Conservation (phyloP, 176 grass and related monocot species). For the Eleusine coracana region DNA sequence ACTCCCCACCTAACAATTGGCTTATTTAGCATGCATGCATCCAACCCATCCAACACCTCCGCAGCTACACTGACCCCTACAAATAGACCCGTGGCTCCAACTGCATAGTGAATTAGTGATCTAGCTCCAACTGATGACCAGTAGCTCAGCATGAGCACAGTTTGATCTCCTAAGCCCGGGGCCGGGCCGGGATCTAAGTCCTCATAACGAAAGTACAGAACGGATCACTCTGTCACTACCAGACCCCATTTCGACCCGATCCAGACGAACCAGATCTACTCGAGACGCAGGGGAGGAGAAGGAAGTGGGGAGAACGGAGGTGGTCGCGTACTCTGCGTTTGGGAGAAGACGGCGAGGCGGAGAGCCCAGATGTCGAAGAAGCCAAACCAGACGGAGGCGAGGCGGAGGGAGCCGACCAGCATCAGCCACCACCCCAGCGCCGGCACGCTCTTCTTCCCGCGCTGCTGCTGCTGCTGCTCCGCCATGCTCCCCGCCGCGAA, state of each 20-base stretch:
- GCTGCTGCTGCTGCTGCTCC: slow-evolving; percentile 1
- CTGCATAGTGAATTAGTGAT: no score
- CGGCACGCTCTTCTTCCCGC: slow-evolving; percentile 42
- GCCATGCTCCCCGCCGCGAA: slow-evolving; percentile 12
- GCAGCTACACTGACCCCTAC: background rate
- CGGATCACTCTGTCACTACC: background rate
- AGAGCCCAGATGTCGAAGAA: slow-evolving; percentile 98
- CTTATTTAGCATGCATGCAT: background rate
- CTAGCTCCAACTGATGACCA: background rate
- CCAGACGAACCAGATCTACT: background rate
- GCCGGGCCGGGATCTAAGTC: background rate
- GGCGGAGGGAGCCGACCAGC: slow-evolving; percentile 78
- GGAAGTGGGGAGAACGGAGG: background rate
- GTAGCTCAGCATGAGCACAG: background rate
- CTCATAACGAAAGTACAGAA: background rate
- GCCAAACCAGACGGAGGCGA: slow-evolving; percentile 91
- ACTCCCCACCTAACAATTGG: background rate
- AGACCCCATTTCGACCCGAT: background rate
- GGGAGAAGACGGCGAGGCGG: slow-evolving; percentile 85
- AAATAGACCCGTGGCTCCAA: background rate
- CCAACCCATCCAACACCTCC: background rate
- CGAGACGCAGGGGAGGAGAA: background rate
- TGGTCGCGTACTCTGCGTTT: slow-evolving; percentile 51
- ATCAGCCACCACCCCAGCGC: slow-evolving; percentile 91
- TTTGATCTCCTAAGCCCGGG: background rate